A percentile compares a stretch with the other conserved stretches of the same genome.
Evolutionary conservation across 352 stramenopile genomes (phyloP).

Genomic region (Nothophytophthora sp.): DNA sequence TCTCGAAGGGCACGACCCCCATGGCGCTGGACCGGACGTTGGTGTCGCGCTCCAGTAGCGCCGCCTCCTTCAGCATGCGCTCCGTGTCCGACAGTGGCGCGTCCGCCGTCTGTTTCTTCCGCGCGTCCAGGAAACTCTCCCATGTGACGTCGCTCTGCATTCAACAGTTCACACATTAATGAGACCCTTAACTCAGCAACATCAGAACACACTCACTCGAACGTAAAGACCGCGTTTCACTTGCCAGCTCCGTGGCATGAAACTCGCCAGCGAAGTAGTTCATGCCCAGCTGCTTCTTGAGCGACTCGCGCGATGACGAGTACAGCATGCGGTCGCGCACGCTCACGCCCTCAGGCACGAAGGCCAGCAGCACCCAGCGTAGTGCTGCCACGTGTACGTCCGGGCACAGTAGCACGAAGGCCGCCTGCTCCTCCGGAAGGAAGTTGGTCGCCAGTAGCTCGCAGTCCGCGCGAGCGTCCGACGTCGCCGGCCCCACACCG

Average conservation of each 20-base stretch:
- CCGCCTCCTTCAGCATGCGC: slow-evolving; percentile 77
- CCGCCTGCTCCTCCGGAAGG: slow-evolving; percentile 42
- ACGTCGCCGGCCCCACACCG: slow-evolving; percentile 34
- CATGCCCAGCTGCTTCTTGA: slow-evolving; percentile 90
- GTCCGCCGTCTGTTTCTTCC: slow-evolving; percentile 69
- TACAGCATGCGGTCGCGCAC: slow-evolving; percentile 93
- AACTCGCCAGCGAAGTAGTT: slow-evolving; percentile 92
- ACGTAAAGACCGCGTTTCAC: background rate
- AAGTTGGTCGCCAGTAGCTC: slow-evolving; percentile 25
- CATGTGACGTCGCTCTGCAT: slow-evolving; percentile 78
- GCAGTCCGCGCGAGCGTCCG: slow-evolving; percentile 47
- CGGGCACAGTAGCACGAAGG: slow-evolving; percentile 79
- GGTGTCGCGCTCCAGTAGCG: slow-evolving; percentile 78
- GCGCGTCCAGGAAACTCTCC: slow-evolving; percentile 70
- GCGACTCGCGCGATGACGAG: slow-evolving; percentile 88
- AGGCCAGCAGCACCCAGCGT: slow-evolving; percentile 81
- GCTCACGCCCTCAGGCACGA: slow-evolving; percentile 73
- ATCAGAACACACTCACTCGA: background rate
- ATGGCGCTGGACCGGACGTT: slow-evolving; percentile 90
- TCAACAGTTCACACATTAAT: too few relatives aligned
- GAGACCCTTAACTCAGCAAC: slow-evolving; percentile 6
- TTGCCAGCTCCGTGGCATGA: slow-evolving; percentile 79
- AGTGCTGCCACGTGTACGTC: slow-evolving; percentile 69
- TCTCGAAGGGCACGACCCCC: slow-evolving; percentile 86
- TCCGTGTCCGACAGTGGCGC: slow-evolving; percentile 87